Conservation (phyloP, 306 rosid species). For the Abrus precatorius region DNA sequence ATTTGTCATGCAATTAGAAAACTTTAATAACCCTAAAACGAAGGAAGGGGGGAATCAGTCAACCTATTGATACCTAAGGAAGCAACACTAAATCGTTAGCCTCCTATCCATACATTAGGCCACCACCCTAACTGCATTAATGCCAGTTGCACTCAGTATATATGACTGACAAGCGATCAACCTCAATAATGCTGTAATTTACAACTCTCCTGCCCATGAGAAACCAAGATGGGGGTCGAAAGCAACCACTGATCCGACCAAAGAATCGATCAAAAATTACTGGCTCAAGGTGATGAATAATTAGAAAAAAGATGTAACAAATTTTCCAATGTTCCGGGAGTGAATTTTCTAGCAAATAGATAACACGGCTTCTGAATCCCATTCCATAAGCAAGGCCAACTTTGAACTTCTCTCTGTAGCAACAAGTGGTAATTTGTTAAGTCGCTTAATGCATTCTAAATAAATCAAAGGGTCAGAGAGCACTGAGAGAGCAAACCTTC, state of each 20-base stretch:
- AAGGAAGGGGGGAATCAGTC: slow-evolving; percentile 27
- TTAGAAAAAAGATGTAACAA: slow-evolving; percentile 77
- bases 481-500: slow-evolving; percentile 64
- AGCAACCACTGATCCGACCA: slow-evolving; percentile 63
- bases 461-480: slow-evolving; percentile 10
- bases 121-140: slow-evolving; percentile 51
- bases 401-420: slow-evolving; percentile 81
- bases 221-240: slow-evolving; percentile 62
- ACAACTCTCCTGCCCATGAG: slow-evolving; percentile 61
- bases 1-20: slow-evolving; percentile 40
- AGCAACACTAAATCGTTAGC: slow-evolving; percentile 45
- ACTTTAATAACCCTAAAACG: slow-evolving; percentile 41
- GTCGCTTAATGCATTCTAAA: slow-evolving; percentile 13
- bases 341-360: slow-evolving; percentile 95
- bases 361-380: slow-evolving; percentile 89
- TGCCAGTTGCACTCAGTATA: slow-evolving; percentile 52
- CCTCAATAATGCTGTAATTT: slow-evolving; percentile 66
- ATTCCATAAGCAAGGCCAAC: slow-evolving; percentile 97
- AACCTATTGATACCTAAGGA: slow-evolving; percentile 49
- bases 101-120: slow-evolving; percentile 46
- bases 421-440: slow-evolving; percentile 18
- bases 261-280: slow-evolving; percentile 68
- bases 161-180: slow-evolving; percentile 44
- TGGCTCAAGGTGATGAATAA: slow-evolving; percentile 71
- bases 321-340: slow-evolving; percentile 68